Base-by-base conservation (phyloP, 1,284 basidiomycete species). In the Ustilago curta region DNA sequence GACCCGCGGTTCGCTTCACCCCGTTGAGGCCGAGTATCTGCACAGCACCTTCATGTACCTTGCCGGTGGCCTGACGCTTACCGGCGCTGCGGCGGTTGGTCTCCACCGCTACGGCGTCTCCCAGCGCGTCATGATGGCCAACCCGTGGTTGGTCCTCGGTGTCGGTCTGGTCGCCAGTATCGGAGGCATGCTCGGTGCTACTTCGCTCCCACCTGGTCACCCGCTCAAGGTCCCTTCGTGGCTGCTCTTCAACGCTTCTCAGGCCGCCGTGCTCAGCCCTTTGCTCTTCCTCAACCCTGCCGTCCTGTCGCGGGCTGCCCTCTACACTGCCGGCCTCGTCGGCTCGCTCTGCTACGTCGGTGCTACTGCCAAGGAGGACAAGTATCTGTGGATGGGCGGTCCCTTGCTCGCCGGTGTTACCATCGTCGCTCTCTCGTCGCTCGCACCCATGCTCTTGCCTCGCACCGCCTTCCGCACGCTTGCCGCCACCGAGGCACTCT, bases 101-200 rank as follows among this genome's bases (percentile, higher is more conserved):
- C 88, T 95, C 84, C 94, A 94, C 87, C 89, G 86, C 70, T 90
- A 89, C 50, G 94, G 94, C 0, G 84, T 90, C 59, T 90, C 91
- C 9, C 90, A 90, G 85, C 88, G 91, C 49, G 87, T 96, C 56
- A 95, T 95, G 93, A 86, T 91, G 4, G 76, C 82, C 45, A 95
- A 94, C 85, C 94, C 94, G 55, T 95, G 92, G 93, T 85, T 92
- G 39, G 92, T 95, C 4, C 89, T 94, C 35, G 94, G 93, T 73
- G 90, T 77, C 11, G 91, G 93, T 83, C 88, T 95, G 35, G 91
- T 89, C 37, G 78, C 77, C 39, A 83, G 79, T n/a, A 86, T 87
- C 51, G 86, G 85, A 21, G 77, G 78, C 23, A 86, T 87, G 84
- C 70, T 84, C 31, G 83, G 84, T 23, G 81, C 83, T 31, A 83